Conservation (phyloP, 2,329 filamentous ascomycete genomes). For the Podosphaera xanthii region DNA sequence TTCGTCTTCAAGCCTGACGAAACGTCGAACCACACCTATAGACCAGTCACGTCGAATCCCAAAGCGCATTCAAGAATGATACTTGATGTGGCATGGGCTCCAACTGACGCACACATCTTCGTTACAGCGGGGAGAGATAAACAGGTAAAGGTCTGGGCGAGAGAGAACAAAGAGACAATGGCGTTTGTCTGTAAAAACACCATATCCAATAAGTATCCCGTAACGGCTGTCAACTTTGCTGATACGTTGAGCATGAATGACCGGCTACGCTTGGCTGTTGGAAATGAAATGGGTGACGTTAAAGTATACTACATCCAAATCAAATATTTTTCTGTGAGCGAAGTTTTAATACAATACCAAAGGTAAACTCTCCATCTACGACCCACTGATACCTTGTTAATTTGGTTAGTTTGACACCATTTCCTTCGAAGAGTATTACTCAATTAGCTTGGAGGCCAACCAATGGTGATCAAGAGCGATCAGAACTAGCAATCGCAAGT, state of each 20-base stretch:
- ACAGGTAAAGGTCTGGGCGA: conserved; percentile 47
- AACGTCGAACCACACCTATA: conserved; percentile 23
- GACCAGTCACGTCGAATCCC: conserved; percentile 38
- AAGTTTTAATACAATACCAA: conserved; percentile 4
- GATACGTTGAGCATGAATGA: conserved; percentile 12
- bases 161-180: conserved; percentile 11
- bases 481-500: conserved; percentile 18
- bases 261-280: conserved; percentile 27
- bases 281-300: conserved; percentile 25
- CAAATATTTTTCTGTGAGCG: conserved; percentile 13
- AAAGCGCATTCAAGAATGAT: conserved; percentile 91
- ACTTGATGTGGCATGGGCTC: conserved; percentile 66
- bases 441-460: conserved; percentile 47
- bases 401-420: conserved; percentile 22
- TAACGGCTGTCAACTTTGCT: conserved; percentile 51
- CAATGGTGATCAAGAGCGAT: conserved; percentile 1
- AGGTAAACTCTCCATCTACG: conserved; percentile 7
- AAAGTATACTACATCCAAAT: conserved; percentile 10
- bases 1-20: conserved; percentile 43
- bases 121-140: conserved; percentile 84
- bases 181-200: conserved; percentile 20
- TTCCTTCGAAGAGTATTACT: conserved; percentile 16
- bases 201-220: conserved; percentile 30
- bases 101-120: conserved; percentile 28
- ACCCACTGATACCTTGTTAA: background rate